Percentiles rank a stretch among this genome's conserved stretches.
phyloP scores from a whole-genome alignment of 1,284 basidiomycete species.

The Papiliotrema laurentii region DNA sequence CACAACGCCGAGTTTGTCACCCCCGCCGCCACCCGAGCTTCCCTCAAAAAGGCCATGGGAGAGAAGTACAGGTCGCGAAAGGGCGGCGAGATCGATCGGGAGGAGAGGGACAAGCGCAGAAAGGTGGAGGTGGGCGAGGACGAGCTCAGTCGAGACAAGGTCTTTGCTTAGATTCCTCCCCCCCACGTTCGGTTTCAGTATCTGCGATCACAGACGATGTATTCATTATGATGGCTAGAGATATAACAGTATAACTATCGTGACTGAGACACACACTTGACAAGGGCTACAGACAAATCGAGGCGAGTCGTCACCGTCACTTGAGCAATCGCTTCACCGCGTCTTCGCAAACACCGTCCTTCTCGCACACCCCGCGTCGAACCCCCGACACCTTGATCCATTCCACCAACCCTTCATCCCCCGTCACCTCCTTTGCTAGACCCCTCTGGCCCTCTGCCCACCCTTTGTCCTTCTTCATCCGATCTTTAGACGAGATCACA shows the following conservation, averaged over 20 bases:
- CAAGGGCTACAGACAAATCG: neutral
- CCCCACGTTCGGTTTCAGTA: neutral
- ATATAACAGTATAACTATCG: no score
- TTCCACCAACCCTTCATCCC: constrained; percentile 28
- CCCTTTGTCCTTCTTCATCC: constrained; percentile 27
- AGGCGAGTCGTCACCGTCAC: neutral
- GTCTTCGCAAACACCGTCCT: constrained; percentile 20
- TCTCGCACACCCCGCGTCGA: constrained; percentile 32
- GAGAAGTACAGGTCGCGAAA: constrained; percentile 76
- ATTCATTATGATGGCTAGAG: no score
- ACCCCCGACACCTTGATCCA: constrained; percentile 35
- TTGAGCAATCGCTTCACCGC: constrained; percentile 17
- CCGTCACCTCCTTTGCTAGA: constrained; percentile 37
- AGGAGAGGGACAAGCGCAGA: constrained; percentile 62
- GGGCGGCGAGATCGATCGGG: constrained; percentile 65
- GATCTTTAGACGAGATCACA: constrained; percentile 23
- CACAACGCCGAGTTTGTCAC: constrained; percentile 95
- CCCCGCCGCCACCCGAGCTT: constrained; percentile 74
- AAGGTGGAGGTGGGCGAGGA: constrained; percentile 63
- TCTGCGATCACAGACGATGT: neutral
- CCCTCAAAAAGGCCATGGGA: constrained; percentile 67
- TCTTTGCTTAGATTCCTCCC: constrained; percentile 64
- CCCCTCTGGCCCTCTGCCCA: constrained; percentile 40
- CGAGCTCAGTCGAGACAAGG: constrained; percentile 75
- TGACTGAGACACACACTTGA: neutral